These are phyloP conservation scores for Phytophthora agathidicida DNA, from an alignment of 352 stramenopile genomes.

Conservation along the genomic window DNA sequence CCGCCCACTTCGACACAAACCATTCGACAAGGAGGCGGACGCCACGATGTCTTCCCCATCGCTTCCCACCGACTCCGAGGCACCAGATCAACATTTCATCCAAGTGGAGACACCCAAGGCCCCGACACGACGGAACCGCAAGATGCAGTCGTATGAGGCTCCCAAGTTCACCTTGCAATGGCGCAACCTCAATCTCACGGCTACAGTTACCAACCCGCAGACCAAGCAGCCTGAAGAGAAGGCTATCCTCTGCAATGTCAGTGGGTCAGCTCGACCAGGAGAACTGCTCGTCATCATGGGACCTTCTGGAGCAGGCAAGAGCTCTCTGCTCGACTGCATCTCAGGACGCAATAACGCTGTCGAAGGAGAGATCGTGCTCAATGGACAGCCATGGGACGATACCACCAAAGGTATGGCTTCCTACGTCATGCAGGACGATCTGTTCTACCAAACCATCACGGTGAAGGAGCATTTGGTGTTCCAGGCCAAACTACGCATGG, in stretches of 20 bases:
- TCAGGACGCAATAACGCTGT: conserved; percentile 86
- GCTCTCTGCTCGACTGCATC: conserved; percentile 95
- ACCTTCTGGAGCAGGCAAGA: conserved; percentile 85
- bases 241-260: conserved; percentile 60
- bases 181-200: conserved; percentile 40
- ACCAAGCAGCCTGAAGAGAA: conserved; percentile 63
- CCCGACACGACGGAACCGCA: conserved; percentile 3
- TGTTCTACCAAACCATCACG: conserved; percentile 89
- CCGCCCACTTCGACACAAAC: too few relatives aligned
- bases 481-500: conserved; percentile 81
- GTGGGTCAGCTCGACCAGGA: conserved; percentile 47
- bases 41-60: conserved; percentile 2
- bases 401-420: conserved; percentile 30
- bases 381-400: conserved; percentile 58
- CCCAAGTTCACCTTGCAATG: conserved; percentile 49
- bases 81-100: conserved; percentile 11
- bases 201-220: conserved; percentile 40
- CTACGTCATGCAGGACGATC: conserved; percentile 92
- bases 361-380: conserved; percentile 62
- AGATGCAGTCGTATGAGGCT: conserved; percentile 5
- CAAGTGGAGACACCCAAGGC: conserved; percentile 17
- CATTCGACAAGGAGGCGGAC: too few relatives aligned
- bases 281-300: conserved; percentile 76
- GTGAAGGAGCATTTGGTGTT: conserved; percentile 91
- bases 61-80: background rate